Percentiles rank a stretch among this genome's conserved stretches.
These are phyloP conservation scores for Magnolia sinica DNA, from an alignment of 164 flowering plant genomes.

Conservation along the genomic window DNA sequence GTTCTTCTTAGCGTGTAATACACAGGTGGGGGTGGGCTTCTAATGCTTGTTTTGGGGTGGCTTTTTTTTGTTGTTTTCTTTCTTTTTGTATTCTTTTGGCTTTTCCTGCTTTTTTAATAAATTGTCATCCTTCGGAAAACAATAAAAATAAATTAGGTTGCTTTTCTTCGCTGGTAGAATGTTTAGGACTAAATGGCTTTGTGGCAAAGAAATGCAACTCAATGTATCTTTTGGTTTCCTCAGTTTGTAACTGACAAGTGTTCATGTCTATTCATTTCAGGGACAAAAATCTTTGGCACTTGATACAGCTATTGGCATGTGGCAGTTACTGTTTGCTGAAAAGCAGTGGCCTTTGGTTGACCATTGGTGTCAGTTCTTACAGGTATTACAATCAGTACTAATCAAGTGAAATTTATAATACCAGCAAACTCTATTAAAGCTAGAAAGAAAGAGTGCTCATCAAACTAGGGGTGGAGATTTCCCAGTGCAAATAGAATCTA, in stretches of 20 bases:
- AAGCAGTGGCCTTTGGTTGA: constrained; percentile 94
- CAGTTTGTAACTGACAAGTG: background rate
- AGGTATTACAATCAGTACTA: constrained; percentile 37
- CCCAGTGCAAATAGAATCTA: too few relatives aligned
- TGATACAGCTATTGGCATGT: constrained; percentile 99
- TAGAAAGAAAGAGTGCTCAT: too few relatives aligned
- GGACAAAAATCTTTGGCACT: constrained; percentile 98
- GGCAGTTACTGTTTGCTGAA: constrained; percentile 97
- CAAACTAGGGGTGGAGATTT: too few relatives aligned
- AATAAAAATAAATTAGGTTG: background rate
- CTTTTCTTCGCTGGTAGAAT: background rate
- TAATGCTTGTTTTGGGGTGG: too few relatives aligned
- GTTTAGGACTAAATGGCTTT: background rate
- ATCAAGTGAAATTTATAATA: background rate
- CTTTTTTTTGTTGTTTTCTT: too few relatives aligned
- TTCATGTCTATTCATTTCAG: constrained; percentile 33
- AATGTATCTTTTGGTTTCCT: background rate
- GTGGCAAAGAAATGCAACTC: background rate
- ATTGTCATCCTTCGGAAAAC: too few relatives aligned
- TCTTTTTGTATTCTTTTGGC: too few relatives aligned
- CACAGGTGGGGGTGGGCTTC: too few relatives aligned
- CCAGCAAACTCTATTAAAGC: background rate
- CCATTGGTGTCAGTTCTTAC: constrained; percentile 97
- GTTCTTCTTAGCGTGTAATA: too few relatives aligned
- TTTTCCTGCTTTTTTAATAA: too few relatives aligned